Percentiles rank a stretch among this genome's conserved stretches.
Evolutionary conservation across 2,329 filamentous ascomycete species (phyloP).

Genomic region (Monilinia aucupariae): DNA sequence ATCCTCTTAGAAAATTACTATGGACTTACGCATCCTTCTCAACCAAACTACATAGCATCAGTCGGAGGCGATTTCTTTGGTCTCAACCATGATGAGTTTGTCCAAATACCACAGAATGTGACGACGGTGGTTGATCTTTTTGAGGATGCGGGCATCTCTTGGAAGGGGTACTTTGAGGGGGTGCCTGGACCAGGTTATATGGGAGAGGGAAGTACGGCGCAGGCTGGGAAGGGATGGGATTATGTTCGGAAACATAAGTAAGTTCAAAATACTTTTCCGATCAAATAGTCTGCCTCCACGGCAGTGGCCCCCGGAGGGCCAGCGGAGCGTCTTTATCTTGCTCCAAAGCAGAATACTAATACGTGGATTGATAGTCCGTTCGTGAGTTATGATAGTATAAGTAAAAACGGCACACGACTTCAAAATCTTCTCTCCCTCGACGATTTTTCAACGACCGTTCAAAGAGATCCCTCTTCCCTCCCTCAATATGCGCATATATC

Average conservation of each 20-base stretch:
- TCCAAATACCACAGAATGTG: constrained; percentile 42
- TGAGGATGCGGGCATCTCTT: constrained; percentile 39
- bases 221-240: constrained; percentile 36
- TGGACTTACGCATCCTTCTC: constrained; percentile 43
- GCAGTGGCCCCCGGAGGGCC: constrained; percentile 9
- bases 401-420: constrained; percentile 46
- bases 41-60: constrained; percentile 46
- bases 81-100: constrained; percentile 42
- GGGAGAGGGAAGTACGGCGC: constrained; percentile 38
- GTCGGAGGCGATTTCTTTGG: constrained; percentile 46
- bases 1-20: constrained; percentile 43
- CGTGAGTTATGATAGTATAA: constrained; percentile 51
- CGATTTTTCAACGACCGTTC: constrained; percentile 54
- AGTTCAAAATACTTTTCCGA: constrained; percentile 3
- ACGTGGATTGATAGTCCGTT: constrained; percentile 29
- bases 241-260: constrained; percentile 35
- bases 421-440: constrained; percentile 57
- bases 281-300: constrained; percentile 2
- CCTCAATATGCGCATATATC: constrained; percentile 62
- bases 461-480: constrained; percentile 42
- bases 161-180: constrained; percentile 45
- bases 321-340: background rate
- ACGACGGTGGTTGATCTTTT: constrained; percentile 45
- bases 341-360: constrained; percentile 11
- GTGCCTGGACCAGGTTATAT: constrained; percentile 44